Percentiles rank a stretch among this genome's conserved stretches.
These are phyloP conservation scores for Phylloporus arenicola DNA, from an alignment of 768 basidiomycete species.

Conservation along the genomic window DNA sequence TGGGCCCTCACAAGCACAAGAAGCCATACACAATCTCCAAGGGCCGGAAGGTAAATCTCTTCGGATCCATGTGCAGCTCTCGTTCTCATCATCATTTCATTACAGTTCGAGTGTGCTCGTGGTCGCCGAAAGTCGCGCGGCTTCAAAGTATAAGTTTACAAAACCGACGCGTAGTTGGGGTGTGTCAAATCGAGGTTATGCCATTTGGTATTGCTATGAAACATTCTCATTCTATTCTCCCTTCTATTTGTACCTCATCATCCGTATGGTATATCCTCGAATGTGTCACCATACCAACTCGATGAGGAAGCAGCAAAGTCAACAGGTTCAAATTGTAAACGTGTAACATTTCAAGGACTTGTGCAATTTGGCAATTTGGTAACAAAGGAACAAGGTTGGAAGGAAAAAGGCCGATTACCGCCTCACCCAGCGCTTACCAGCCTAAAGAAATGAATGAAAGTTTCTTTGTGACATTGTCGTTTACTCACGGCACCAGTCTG, in stretches of 20 bases:
- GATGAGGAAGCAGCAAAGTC: not conserved
- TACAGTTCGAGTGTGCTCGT: slow-evolving; percentile 91
- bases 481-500: slow-evolving; percentile 16
- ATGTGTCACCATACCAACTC: not conserved
- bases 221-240: slow-evolving; percentile 16
- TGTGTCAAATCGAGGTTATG: slow-evolving; percentile 27
- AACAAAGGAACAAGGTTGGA: not conserved
- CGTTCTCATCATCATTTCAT: slow-evolving; percentile 5
- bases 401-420: not conserved
- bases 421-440: slow-evolving; percentile 20
- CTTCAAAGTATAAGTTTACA: slow-evolving; percentile 76
- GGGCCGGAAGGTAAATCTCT: slow-evolving; percentile 76
- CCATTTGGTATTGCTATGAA: slow-evolving; percentile 29
- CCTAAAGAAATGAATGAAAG: slow-evolving; percentile 7
- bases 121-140: slow-evolving; percentile 98
- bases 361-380: too few species aligned
- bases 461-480: not conserved
- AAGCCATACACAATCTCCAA: slow-evolving; percentile 94
- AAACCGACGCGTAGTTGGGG: slow-evolving; percentile 31
- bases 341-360: not conserved
- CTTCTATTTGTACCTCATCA: slow-evolving; percentile 20
- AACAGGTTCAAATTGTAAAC: not conserved
- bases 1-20: slow-evolving; percentile 98
- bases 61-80: not conserved
- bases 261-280: slow-evolving; percentile 23